Conservation (phyloP, 2,329 filamentous ascomycete species). For the Talaromyces albobiverticillius region DNA sequence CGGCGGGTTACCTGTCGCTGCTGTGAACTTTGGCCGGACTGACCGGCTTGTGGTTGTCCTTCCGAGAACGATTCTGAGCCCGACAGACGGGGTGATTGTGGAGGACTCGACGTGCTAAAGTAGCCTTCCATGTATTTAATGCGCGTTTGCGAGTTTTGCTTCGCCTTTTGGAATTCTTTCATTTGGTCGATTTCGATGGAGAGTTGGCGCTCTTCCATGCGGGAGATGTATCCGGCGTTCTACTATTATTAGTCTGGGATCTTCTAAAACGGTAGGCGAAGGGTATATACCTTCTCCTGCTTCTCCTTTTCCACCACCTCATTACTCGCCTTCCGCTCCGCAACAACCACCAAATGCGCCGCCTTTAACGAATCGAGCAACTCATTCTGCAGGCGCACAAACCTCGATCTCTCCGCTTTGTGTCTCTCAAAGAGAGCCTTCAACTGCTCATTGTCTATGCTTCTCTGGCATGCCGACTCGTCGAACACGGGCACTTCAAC, state of each 20-base stretch:
- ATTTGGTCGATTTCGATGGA: slow-evolving; percentile 44
- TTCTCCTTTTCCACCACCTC: slow-evolving; percentile 33
- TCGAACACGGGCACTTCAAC: slow-evolving; percentile 34
- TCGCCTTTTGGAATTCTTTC: slow-evolving; percentile 43
- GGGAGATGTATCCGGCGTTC: slow-evolving; percentile 34
- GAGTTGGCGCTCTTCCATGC: slow-evolving; percentile 44
- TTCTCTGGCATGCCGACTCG: slow-evolving; percentile 33
- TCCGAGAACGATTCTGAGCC: slow-evolving; percentile 16
- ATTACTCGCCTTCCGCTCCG: slow-evolving; percentile 28
- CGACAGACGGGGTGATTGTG: slow-evolving; percentile 23
- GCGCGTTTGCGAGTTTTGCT: slow-evolving; percentile 41
- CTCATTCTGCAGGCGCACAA: slow-evolving; percentile 34
- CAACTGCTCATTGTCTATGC: slow-evolving; percentile 30
- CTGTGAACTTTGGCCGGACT: too few relatives aligned
- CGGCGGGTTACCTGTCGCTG: slow-evolving; percentile 38
- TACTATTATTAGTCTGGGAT: slow-evolving; percentile 18
- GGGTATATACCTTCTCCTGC: slow-evolving; percentile 32
- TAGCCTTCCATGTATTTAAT: slow-evolving; percentile 50
- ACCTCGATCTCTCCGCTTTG: slow-evolving; percentile 26
- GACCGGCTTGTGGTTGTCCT: too few relatives aligned
- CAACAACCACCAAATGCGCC: slow-evolving; percentile 29
- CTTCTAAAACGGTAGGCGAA: neutral
- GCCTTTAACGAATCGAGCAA: slow-evolving; percentile 28
- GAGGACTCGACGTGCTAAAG: slow-evolving; percentile 39
- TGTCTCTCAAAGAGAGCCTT: slow-evolving; percentile 30